These are phyloP conservation scores for Penicillium longicatenatum DNA, from an alignment of 495 filamentous ascomycete genomes.

Conservation along the genomic window DNA sequence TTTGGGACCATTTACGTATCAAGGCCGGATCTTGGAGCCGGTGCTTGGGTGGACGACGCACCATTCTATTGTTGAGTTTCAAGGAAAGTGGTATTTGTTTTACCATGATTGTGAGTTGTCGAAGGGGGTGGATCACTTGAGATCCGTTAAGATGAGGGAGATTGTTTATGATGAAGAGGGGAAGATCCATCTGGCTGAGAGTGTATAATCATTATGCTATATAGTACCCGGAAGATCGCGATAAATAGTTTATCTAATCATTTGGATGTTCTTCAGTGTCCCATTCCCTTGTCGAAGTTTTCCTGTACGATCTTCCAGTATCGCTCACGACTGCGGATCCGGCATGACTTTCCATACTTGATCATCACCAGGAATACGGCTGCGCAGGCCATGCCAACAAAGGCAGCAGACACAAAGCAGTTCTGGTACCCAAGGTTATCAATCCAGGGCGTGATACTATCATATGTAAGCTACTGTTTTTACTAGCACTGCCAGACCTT, in stretches of 20 bases:
- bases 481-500: not conserved
- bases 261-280: slow-evolving; percentile 27
- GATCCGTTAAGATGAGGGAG: slow-evolving; percentile 71
- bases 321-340: slow-evolving; percentile 40
- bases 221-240: not conserved
- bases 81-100: slow-evolving; percentile 70
- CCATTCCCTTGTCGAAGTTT: slow-evolving; percentile 45
- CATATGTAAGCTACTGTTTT: not conserved
- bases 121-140: slow-evolving; percentile 62
- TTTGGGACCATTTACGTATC: slow-evolving; percentile 69
- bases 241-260: not conserved
- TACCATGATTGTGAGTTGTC: slow-evolving; percentile 71
- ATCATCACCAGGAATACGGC: slow-evolving; percentile 58
- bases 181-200: slow-evolving; percentile 46
- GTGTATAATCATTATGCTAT: not conserved
- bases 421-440: slow-evolving; percentile 61
- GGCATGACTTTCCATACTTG: slow-evolving; percentile 51
- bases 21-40: slow-evolving; percentile 69
- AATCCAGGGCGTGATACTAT: slow-evolving; percentile 65
- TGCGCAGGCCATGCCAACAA: slow-evolving; percentile 57
- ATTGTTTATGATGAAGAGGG: slow-evolving; percentile 68
- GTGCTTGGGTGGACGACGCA: slow-evolving; percentile 79
- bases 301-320: slow-evolving; percentile 46
- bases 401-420: slow-evolving; percentile 63
- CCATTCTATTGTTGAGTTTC: slow-evolving; percentile 73